Percentiles rank a stretch among this genome's conserved stretches.
These are phyloP conservation scores for Acidiella bohemica DNA, from an alignment of 495 filamentous ascomycete genomes.

Conservation along the genomic window DNA sequence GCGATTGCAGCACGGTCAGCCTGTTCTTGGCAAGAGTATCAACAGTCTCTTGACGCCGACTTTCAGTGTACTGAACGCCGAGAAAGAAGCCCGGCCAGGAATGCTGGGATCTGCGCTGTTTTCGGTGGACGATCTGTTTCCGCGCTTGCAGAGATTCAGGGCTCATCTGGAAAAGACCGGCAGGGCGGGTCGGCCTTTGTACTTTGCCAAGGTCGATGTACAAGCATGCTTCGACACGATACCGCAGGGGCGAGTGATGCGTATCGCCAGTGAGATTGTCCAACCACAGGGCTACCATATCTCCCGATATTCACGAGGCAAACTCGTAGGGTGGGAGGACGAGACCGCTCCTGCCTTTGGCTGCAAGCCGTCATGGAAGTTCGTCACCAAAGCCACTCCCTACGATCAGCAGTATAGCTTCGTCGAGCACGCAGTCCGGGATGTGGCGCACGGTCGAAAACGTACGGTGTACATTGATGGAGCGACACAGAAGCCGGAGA, in stretches of 20 bases:
- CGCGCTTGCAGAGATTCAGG: slow-evolving; percentile 59
- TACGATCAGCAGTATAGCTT: slow-evolving; percentile 40
- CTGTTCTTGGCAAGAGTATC: slow-evolving; percentile 56
- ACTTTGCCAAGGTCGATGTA: slow-evolving; percentile 88
- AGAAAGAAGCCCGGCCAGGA: slow-evolving; percentile 51
- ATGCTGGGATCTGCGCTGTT: slow-evolving; percentile 63
- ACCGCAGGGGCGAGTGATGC: slow-evolving; percentile 61
- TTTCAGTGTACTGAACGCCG: slow-evolving; percentile 61
- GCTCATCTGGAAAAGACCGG: slow-evolving; percentile 24
- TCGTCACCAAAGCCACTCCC: slow-evolving; percentile 45
- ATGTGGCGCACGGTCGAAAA: slow-evolving; percentile 35
- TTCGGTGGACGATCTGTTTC: slow-evolving; percentile 70
- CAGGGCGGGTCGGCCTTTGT: slow-evolving; percentile 34
- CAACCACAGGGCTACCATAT: slow-evolving; percentile 56
- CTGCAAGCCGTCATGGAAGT: slow-evolving; percentile 47
- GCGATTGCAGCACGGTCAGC: slow-evolving; percentile 37
- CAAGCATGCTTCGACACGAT: slow-evolving; percentile 91
- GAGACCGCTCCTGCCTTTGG: slow-evolving; percentile 7
- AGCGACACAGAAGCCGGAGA: slow-evolving; percentile 38
- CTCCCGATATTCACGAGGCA: slow-evolving; percentile 60
- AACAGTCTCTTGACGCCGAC: slow-evolving; percentile 68
- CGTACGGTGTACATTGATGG: slow-evolving; percentile 66
- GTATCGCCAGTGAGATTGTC: slow-evolving; percentile 49
- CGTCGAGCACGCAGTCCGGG: slow-evolving; percentile 38
- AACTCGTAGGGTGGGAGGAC: slow-evolving; percentile 28